A percentile compares a stretch with the other conserved stretches of the same genome.
Conservation (phyloP, 2,329 filamentous ascomycete species). For the Ceratocystis variospora region DNA sequence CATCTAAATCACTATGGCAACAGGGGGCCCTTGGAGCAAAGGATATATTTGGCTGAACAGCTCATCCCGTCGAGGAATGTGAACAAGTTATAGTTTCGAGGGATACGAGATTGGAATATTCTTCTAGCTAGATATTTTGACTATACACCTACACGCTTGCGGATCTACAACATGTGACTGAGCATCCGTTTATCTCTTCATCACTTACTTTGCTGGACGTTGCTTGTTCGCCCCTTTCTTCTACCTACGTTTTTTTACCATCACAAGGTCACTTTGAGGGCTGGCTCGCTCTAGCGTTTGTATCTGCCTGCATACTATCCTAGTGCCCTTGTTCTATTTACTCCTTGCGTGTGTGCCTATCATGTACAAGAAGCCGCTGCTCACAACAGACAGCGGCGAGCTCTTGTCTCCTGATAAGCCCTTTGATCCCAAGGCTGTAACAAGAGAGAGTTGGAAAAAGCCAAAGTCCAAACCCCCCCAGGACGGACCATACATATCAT, state of each 20-base stretch:
- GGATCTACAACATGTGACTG: too few species aligned
- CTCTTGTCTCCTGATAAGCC: constrained; percentile 33
- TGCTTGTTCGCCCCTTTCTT: too few species aligned
- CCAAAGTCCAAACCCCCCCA: constrained; percentile 49
- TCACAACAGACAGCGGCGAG: constrained; percentile 13
- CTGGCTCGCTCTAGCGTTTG: neutral
- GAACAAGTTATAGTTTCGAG: neutral
- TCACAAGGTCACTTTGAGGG: neutral
- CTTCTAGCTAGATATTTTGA: neutral
- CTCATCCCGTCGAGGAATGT: neutral
- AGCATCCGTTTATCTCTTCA: neutral
- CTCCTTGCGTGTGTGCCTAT: neutral
- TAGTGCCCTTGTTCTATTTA: neutral
- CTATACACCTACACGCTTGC: too few species aligned
- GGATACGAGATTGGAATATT: neutral
- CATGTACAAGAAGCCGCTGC: constrained; percentile 15
- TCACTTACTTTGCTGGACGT: neutral
- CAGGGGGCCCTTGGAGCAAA: neutral
- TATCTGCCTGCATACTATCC: neutral
- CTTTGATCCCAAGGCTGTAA: constrained; percentile 83
- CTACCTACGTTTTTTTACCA: neutral
- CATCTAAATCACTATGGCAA: neutral
- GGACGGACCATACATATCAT: constrained; percentile 62
- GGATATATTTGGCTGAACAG: neutral
- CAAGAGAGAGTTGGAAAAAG: constrained; percentile 60